Evolutionary conservation across 257 asterid species (phyloP), one percentile per base, ranked within the genome.

Genomic region (Leptodermis oblonga): DNA sequence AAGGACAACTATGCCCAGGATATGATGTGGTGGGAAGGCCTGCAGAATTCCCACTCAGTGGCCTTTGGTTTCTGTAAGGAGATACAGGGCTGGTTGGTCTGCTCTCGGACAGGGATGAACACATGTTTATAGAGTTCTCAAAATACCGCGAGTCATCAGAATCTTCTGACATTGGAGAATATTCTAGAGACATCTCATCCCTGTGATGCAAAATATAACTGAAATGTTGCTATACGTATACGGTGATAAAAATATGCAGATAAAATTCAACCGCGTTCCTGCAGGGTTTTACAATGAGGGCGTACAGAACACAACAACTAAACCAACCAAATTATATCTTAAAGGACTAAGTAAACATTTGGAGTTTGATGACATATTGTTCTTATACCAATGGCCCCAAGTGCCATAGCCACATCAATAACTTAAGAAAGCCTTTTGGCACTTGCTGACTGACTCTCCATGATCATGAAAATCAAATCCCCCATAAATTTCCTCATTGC

Each of bases 131-230:
- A 4, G 84, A 73, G 71, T 81, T 67, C 70, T 94, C 99, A 45
- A 83, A 86, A 74, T 79, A 91, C 75, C 95, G 80, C 0, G 86
- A 86, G 72, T 91, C 99, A 22, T 89, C 99, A 41, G 92, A 91
- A 78, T 94, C 99, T 77, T 94, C 99, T 1, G 98, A 94, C 98
- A 94, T 89, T 28, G 97, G 97, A 41, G 99, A 94, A 79, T 94
- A 94, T 68, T 85, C 91, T 33, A 80, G 76, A 25, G 96, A 76
- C 68, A 86, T 54, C 25, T 94, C 99, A 43, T 94, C 97, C 88
- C 98, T 94, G 93, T 67, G 65, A 83, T 52, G 68, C 53, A 67
- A 41, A 31, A 34, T 52, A 48, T 15, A 22, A n/a, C 26, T 23
- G 70, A 65, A 65, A 65, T 63, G 26, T 42, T 77, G 55, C 17